A percentile compares a stretch with the other conserved stretches of the same genome.
phyloP scores from a whole-genome alignment of 176 grass and related monocot species.

The Rhynchospora tenuis region DNA sequence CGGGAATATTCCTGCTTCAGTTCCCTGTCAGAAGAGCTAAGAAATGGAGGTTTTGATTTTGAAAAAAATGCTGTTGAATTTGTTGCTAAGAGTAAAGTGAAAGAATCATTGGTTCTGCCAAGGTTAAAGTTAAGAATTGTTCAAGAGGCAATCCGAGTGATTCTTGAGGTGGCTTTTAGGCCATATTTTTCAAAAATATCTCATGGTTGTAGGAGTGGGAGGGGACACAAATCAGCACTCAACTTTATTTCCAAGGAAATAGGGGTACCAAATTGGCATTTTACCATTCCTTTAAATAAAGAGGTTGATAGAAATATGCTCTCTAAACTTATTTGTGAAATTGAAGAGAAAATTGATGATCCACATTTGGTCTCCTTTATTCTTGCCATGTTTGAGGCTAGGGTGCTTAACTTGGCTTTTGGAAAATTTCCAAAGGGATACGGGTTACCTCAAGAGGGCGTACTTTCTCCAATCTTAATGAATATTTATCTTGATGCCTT shows the following conservation, averaged over 20 bases:
- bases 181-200: conserved; percentile 93
- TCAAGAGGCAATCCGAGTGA: conserved; percentile 71
- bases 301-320: conserved; percentile 45
- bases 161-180: conserved; percentile 72
- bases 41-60: conserved; percentile 45
- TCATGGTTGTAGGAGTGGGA: conserved; percentile 72
- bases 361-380: conserved; percentile 48
- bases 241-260: conserved; percentile 66
- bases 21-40: conserved; percentile 50
- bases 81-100: conserved; percentile 30
- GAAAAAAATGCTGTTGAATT: conserved; percentile 26
- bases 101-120: conserved; percentile 57
- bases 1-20: conserved; percentile 44
- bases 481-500: conserved; percentile 87
- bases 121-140: conserved; percentile 67
- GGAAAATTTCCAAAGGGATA: conserved; percentile 82
- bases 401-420: conserved; percentile 76
- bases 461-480: conserved; percentile 77
- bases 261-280: conserved; percentile 62
- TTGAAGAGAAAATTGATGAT: conserved; percentile 74
- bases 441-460: conserved; percentile 89
- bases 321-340: conserved; percentile 52
- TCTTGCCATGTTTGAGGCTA: conserved; percentile 69
- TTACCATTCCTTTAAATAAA: conserved; percentile 74
- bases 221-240: conserved; percentile 52